These are phyloP conservation scores for Lindgomyces ingoldianus DNA, from an alignment of 495 filamentous ascomycete genomes.

Conservation along the genomic window DNA sequence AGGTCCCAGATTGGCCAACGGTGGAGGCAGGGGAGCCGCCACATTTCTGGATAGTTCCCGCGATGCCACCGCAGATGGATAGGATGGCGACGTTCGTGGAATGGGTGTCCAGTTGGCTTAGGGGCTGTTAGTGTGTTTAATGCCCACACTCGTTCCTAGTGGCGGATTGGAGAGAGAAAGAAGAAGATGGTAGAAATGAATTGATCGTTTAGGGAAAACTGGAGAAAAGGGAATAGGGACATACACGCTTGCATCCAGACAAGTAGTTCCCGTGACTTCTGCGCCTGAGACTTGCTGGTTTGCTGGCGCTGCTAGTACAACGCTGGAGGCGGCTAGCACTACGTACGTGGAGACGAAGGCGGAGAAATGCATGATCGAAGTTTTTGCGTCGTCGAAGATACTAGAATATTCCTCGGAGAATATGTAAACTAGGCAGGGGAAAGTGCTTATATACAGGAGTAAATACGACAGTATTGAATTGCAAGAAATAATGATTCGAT, in stretches of 20 bases:
- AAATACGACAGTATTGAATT: not conserved
- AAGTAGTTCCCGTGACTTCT: slow-evolving; percentile 31
- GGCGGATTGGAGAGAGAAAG: not conserved
- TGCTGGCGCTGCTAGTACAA: not conserved
- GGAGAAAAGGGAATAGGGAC: not conserved
- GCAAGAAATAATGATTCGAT: slow-evolving; percentile 17
- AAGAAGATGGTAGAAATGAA: too few relatives aligned
- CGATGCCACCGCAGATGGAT: slow-evolving; percentile 55
- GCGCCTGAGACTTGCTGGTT: slow-evolving; percentile 24
- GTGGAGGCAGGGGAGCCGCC: slow-evolving; percentile 46
- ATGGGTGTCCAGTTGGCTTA: slow-evolving; percentile 54
- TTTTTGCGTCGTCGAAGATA: too few relatives aligned
- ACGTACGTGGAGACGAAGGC: not conserved
- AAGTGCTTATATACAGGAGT: too few relatives aligned
- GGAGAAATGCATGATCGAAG: not conserved
- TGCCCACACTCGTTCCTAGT: too few relatives aligned
- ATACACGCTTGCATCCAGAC: slow-evolving; percentile 18
- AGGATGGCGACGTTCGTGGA: slow-evolving; percentile 58
- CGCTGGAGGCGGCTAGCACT: too few relatives aligned
- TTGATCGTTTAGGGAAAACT: too few relatives aligned
- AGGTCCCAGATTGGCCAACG: slow-evolving; percentile 49
- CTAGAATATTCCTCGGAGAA: too few relatives aligned
- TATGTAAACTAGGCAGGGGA: too few relatives aligned
- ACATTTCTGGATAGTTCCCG: slow-evolving; percentile 51
- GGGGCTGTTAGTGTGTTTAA: not conserved